phyloP scores from a whole-genome alignment of 495 filamentous ascomycete genomes.

The Letharia columbiana region DNA sequence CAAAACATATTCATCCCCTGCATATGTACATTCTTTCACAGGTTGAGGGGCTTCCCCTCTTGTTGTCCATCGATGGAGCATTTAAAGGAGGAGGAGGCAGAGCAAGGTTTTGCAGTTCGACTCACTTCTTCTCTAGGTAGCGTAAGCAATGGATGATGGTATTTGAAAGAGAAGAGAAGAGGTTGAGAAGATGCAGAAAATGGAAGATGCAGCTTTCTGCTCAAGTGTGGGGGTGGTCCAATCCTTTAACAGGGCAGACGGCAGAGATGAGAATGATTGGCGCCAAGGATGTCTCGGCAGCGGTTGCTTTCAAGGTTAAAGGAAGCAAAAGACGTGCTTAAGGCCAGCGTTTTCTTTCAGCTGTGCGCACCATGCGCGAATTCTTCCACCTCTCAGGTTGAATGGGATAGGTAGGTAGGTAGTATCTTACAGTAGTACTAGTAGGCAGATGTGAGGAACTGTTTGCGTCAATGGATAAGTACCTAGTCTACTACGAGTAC shows the following conservation, averaged over 20 bases:
- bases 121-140: constrained; percentile 8
- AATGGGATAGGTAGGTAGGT: too few relatives aligned
- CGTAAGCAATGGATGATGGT: constrained; percentile 5
- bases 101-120: constrained; percentile 2
- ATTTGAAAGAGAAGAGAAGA: neutral
- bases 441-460: too few relatives aligned
- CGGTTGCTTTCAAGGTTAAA: too few relatives aligned
- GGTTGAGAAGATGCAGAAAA: neutral
- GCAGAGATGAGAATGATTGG: constrained; percentile 3
- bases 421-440: too few relatives aligned
- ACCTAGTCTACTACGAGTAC: too few relatives aligned
- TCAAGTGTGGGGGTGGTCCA: constrained; percentile 11
- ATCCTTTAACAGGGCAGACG: constrained; percentile 12
- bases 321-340: too few relatives aligned
- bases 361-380: too few relatives aligned
- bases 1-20: neutral
- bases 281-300: constrained; percentile 7
- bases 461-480: too few relatives aligned
- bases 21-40: constrained; percentile 15
- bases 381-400: too few relatives aligned
- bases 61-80: neutral
- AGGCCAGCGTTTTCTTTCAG: too few relatives aligned
- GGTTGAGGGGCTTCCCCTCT: constrained; percentile 2
- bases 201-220: neutral
- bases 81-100: neutral